These are phyloP conservation scores for Epichloe elymi DNA, from an alignment of 2,329 filamentous ascomycete genomes.

Conservation along the genomic window DNA sequence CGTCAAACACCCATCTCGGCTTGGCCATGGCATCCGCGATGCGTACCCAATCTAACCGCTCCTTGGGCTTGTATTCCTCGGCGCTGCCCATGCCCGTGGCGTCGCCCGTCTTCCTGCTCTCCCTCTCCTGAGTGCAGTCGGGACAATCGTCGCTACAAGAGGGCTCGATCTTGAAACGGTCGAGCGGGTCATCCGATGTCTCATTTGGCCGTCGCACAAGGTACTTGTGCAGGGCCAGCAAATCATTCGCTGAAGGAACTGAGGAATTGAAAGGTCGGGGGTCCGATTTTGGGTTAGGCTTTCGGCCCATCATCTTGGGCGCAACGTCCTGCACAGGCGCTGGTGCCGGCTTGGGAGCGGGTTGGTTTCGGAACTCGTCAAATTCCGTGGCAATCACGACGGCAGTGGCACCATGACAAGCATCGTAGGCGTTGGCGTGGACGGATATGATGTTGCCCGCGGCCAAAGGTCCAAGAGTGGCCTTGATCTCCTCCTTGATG, in stretches of 20 bases:
- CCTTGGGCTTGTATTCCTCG: conserved; percentile 33
- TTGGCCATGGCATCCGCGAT: conserved; percentile 36
- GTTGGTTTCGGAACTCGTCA: conserved; percentile 38
- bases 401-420: conserved; percentile 35
- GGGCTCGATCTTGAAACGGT: conserved; percentile 31
- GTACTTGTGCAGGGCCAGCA: conserved; percentile 34
- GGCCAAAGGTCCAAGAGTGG: conserved; percentile 25
- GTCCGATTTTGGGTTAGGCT: conserved; percentile 28
- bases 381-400: conserved; percentile 43
- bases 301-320: conserved; percentile 21
- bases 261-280: conserved; percentile 30
- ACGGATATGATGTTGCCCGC: conserved; percentile 32
- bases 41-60: conserved; percentile 37
- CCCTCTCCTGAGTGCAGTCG: conserved; percentile 32
- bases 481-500: conserved; percentile 36
- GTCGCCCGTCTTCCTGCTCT: conserved; percentile 24
- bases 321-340: conserved; percentile 13
- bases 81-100: conserved; percentile 29
- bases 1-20: conserved; percentile 44
- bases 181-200: conserved; percentile 29
- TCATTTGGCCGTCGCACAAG: conserved; percentile 22
- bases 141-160: conserved; percentile 32
- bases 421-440: conserved; percentile 35
- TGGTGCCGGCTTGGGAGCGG: conserved; percentile 18
- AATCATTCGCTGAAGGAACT: conserved; percentile 29